Conservation (phyloP, 257 asterid genomes). For the Gentiana straminea region DNA sequence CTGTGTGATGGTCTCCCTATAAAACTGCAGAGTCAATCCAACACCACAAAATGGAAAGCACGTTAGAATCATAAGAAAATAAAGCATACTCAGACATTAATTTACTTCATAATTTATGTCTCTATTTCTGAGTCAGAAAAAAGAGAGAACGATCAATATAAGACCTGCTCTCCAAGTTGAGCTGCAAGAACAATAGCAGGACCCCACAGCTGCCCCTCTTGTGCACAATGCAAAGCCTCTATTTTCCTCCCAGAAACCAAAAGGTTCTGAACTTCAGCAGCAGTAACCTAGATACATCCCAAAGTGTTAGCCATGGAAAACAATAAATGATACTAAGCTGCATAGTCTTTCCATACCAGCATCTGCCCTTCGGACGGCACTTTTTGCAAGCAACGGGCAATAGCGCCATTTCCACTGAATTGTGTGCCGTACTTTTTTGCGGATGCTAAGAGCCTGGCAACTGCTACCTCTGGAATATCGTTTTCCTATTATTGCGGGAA, state of each 20-base stretch:
- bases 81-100: too few species aligned
- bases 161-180: constrained; percentile 84
- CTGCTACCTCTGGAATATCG: constrained; percentile 80
- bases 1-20: constrained; percentile 82
- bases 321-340: not conserved
- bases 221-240: constrained; percentile 90
- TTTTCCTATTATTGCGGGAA: constrained; percentile 44
- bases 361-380: constrained; percentile 81
- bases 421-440: constrained; percentile 44
- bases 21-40: constrained; percentile 46
- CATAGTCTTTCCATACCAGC: constrained; percentile 35
- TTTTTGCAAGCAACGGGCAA: constrained; percentile 66
- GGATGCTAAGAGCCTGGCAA: constrained; percentile 76
- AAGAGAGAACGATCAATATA: constrained; percentile 4
- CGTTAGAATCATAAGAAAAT: not conserved
- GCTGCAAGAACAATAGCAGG: constrained; percentile 98
- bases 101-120: too few species aligned
- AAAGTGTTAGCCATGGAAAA: not conserved
- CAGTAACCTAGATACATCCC: constrained; percentile 48
- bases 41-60: constrained; percentile 3
- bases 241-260: constrained; percentile 91
- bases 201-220: constrained; percentile 97
- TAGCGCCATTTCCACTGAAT: constrained; percentile 43
- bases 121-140: not conserved
- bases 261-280: constrained; percentile 78